Conservation (phyloP, 2,329 filamentous ascomycete species). For the Aspergillus cejpii region DNA sequence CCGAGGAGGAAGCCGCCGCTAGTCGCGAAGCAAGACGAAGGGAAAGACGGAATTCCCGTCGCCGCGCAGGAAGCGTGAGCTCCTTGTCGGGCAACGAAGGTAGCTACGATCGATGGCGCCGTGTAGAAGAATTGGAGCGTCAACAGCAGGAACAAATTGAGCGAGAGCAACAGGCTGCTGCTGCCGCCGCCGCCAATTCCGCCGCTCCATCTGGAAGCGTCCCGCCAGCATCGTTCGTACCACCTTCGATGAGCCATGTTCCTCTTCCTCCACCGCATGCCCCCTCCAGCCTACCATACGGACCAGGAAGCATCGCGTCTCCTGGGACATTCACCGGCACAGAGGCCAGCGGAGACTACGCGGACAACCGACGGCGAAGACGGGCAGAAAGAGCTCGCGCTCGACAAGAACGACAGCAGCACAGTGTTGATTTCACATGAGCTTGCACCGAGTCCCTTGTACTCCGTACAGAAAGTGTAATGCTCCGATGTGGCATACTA, state of each 20-base stretch:
- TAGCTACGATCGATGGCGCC: conserved; percentile 41
- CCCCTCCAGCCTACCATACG: conserved; percentile 38
- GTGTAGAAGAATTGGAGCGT: conserved; percentile 46
- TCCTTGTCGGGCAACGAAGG: conserved; percentile 39
- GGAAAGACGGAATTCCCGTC: conserved; percentile 39
- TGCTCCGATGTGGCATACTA: not conserved
- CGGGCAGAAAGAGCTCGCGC: conserved; percentile 48
- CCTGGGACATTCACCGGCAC: conserved; percentile 44
- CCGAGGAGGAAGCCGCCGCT: conserved; percentile 56
- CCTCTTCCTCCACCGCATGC: conserved; percentile 33
- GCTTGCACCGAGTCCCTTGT: not conserved
- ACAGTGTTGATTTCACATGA: conserved; percentile 47
- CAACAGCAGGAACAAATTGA: conserved; percentile 42
- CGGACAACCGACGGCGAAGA: conserved; percentile 48
- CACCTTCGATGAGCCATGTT: conserved; percentile 23
- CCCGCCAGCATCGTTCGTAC: conserved; percentile 21
- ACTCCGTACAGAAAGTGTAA: not conserved
- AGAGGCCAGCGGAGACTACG: conserved; percentile 47
- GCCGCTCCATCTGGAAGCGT: conserved; percentile 22
- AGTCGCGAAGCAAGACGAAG: conserved; percentile 50
- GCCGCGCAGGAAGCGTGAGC: conserved; percentile 36
- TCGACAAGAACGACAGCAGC: conserved; percentile 41
- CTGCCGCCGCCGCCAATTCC: conserved; percentile 19
- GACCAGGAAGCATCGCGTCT: conserved; percentile 37
- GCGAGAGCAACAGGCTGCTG: conserved; percentile 33